phyloP scores from a whole-genome alignment of 78 protist genomes.

The Anaeramoeba ignava region DNA sequence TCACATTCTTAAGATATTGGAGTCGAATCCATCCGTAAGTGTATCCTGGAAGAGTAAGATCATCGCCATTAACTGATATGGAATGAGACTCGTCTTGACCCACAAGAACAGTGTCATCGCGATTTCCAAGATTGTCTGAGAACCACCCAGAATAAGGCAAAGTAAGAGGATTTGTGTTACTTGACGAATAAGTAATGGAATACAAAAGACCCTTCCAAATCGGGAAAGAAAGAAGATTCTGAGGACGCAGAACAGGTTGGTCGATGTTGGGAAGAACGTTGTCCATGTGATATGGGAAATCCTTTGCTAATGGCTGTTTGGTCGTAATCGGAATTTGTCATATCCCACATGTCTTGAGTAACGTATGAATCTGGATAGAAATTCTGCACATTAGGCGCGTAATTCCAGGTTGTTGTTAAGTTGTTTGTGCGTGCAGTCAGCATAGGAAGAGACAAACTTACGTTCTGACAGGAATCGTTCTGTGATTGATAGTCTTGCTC shows the following conservation, averaged over 20 bases:
- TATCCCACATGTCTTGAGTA: neutral
- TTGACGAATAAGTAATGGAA: neutral
- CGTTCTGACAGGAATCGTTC: neutral
- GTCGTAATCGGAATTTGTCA: constrained; percentile 6
- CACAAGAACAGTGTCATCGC: constrained; percentile 6
- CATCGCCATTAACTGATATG: neutral
- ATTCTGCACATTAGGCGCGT: neutral
- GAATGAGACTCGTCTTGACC: neutral
- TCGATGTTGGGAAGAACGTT: neutral
- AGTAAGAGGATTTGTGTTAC: neutral
- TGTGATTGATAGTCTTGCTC: neutral
- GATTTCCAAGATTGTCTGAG: neutral
- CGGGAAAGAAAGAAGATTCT: neutral
- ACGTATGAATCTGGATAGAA: neutral
- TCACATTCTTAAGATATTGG: neutral
- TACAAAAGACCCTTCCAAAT: neutral
- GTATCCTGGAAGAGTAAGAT: neutral
- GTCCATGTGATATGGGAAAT: neutral
- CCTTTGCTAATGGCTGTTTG: neutral
- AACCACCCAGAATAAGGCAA: neutral
- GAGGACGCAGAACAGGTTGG: neutral
- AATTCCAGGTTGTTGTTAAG: neutral
- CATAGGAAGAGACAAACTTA: neutral
- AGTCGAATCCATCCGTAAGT: neutral
- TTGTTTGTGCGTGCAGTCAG: neutral